Evolutionary conservation across 305 asterid genomes (phyloP), one percentile per base, ranked within the genome.

Genomic region (Lippia alba): DNA sequence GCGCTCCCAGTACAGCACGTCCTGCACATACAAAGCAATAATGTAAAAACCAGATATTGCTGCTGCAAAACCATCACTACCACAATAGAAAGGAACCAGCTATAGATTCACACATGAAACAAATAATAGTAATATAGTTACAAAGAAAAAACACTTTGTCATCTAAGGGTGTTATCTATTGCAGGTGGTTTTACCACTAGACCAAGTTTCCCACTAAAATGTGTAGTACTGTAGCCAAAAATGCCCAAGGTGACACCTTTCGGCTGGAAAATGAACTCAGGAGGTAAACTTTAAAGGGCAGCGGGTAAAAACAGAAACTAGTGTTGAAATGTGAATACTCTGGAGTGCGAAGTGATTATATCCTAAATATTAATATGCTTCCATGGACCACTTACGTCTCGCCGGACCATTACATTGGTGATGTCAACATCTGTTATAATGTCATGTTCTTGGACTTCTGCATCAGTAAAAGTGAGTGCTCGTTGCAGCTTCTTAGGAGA

Each of bases 401-500:
- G 76, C 61, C 24, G 70, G 73, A 61, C 59, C 58, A 80, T 61
- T 66, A 76, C 83, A 48, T 55, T 70, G 20, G 72, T 75, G 18
- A 73, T 56, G 20, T 58, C 83, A 40, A 75, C 53, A 17, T 82
- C 87, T 3, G 77, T 66, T 17, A 85, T 70, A n/a, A 81, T 61
- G 18, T 86, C 89, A 54, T 85, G 82, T 64, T 85, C 82, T 61
- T 92, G 89, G 8, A 91, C 79, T 76, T 94, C 97, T 20, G 97
- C 97, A 74, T 86, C 84, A 12, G 97, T 94, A 74, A 91, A 85
- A 44, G 96, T 85, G 79, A 94, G 95, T 50, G 96, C 97, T 49
- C 87, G 81, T 56, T 91, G 97, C 84, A 94, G 74, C 85, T 81
- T 94, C 80, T 83, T 86, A 0, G 89, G 81, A 75, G 91, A 89